Evolutionary conservation across 805 yeast species (phyloP).

Genomic region (Candida verbasci): DNA sequence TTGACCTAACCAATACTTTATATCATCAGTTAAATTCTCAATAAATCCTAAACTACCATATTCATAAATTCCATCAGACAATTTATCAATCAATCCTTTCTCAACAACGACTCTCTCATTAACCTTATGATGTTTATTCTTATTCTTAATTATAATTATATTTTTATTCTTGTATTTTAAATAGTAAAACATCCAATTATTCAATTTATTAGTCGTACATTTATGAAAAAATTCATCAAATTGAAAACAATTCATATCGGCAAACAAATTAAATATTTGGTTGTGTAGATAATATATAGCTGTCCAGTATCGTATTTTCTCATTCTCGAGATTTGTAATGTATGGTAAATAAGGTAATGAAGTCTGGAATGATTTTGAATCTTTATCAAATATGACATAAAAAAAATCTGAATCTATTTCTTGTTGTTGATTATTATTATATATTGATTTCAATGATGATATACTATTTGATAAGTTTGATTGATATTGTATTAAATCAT

Average conservation of each 20-base stretch:
- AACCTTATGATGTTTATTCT: constrained; percentile 8
- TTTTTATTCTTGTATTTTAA: constrained; percentile 24
- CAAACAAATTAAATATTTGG: constrained; percentile 28
- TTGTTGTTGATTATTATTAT: constrained; percentile 11
- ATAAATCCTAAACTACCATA: constrained; percentile 33
- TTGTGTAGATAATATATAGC: constrained; percentile 38
- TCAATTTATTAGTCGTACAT: constrained; percentile 30
- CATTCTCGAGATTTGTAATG: constrained; percentile 8
- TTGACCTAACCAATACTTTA: constrained; percentile 32
- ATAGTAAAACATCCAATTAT: constrained; percentile 42
- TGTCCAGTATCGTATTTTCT: constrained; percentile 15
- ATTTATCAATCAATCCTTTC: constrained; percentile 3
- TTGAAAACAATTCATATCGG: constrained; percentile 26
- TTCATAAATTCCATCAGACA: constrained; percentile 21
- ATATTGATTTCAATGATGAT: constrained; percentile 24
- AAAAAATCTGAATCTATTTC: constrained; percentile 33
- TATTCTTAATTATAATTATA: constrained; percentile 32
- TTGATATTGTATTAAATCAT: constrained; percentile 19
- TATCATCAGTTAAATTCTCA: constrained; percentile 40
- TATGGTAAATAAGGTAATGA: constrained; percentile 35
- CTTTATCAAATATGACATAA: constrained; percentile 28
- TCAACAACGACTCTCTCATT: not conserved
- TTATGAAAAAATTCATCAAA: constrained; percentile 36
- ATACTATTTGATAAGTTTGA: constrained; percentile 21
- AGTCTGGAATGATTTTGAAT: constrained; percentile 21